Conservation (phyloP, 31 red algal genomes). For the Endocladia muricata region DNA sequence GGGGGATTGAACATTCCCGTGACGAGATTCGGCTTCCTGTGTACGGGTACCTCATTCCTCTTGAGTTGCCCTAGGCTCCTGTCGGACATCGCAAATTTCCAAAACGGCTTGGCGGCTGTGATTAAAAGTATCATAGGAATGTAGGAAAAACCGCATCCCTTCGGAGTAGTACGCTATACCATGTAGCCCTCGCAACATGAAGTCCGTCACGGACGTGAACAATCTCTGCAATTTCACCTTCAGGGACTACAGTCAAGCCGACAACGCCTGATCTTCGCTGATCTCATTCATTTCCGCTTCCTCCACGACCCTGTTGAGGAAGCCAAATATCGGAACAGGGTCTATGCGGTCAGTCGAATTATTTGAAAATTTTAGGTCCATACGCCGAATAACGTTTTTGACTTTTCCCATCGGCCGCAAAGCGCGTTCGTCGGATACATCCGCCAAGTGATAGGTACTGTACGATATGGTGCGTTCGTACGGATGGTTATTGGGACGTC, state of each 20-base stretch:
- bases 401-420: conserved; percentile 20
- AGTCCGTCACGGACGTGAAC: background rate
- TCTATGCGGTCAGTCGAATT: background rate
- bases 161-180: background rate
- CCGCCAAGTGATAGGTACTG: too few species aligned
- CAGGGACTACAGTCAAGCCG: background rate
- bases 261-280: background rate
- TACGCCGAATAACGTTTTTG: background rate
- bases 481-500: too few species aligned
- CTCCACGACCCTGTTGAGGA: background rate
- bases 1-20: background rate
- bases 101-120: background rate
- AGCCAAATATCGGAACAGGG: conserved; percentile 8
- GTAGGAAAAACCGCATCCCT: background rate
- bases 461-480: too few species aligned
- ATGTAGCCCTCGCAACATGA: background rate
- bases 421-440: too few species aligned
- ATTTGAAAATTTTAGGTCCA: background rate
- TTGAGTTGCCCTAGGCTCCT: background rate
- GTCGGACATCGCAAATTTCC: background rate
- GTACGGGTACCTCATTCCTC: background rate
- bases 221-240: background rate
- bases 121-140: background rate
- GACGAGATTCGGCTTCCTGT: background rate
- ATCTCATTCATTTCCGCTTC: conserved; percentile 9